Base-by-base conservation (phyloP, 768 basidiomycete species). In the Trametes cinnabarina region DNA sequence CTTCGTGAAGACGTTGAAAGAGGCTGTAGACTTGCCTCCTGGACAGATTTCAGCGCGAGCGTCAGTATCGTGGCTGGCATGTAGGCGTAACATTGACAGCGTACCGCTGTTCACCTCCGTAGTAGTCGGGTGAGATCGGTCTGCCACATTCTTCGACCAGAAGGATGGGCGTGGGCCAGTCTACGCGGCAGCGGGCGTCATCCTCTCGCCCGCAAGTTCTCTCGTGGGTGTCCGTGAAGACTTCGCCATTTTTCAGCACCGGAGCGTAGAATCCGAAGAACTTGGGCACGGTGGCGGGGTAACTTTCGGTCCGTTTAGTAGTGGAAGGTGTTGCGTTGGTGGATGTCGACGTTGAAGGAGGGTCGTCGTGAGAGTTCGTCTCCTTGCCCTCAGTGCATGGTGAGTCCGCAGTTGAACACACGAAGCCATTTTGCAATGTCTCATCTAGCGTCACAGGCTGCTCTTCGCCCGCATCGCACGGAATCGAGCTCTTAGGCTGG, bases 81-180 rank as follows among this genome's bases (percentile, higher is more conserved):
- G 37, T 15, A 8, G 17, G 15, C 14, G 15, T n/a, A 7, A 15
- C 44, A 5, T 20, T 26, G 47, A n/a, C 3, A 3, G 15, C 10
- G 43, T 35, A 9, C n/a, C 60, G 3, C 9, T 1, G 10, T 30
- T 46, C 12, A 79, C 62, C n/a, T n/a, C n/a, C n/a, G n/a, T n/a
- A n/a, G 19, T 55, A 15, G 9, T 4, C 9, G 17, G 39, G 40
- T 0, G 56, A 17, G 19, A 81, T 63, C 0, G 71, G 69, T 4
- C 17, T 17, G 7, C 81, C 80, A 41, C 81, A 82, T 41, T 78
- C 71, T 55, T 82, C 81, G 35, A 82, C 58, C 2, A 82, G 69
- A 25, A 80, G 66, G 41, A 82, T 74, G 1, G 76, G 74, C 44
- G 73, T 75, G 12, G 57, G 25, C 48, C 50, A 51, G 2, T 17